Percentiles rank a stretch among this genome's conserved stretches.
These are phyloP conservation scores for Dipteronia sinensis DNA, from an alignment of 345 rosid genomes.

Conservation along the genomic window DNA sequence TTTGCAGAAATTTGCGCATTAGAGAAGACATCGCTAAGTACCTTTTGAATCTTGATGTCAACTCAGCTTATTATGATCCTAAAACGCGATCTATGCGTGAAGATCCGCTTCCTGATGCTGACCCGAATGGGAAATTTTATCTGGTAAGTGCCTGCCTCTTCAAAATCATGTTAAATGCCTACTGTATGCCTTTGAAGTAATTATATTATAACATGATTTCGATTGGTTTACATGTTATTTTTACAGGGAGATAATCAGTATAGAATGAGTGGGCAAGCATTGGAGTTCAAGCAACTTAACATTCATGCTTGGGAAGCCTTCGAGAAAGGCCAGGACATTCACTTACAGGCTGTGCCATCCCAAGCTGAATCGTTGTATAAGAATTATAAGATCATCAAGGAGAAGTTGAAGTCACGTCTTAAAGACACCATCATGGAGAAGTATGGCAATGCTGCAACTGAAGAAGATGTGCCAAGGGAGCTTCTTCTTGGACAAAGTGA, in stretches of 20 bases:
- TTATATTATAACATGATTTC: not conserved
- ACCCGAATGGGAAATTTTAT: conserved; percentile 75
- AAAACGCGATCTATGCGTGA: conserved; percentile 80
- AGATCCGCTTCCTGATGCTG: conserved; percentile 82
- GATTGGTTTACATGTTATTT: conserved; percentile 10
- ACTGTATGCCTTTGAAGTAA: not conserved
- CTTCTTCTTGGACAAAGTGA: conserved; percentile 72
- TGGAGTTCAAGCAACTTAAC: conserved; percentile 65
- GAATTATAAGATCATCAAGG: conserved; percentile 50
- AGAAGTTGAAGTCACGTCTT: conserved; percentile 49
- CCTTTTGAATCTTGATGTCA: conserved; percentile 70
- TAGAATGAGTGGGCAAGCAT: conserved; percentile 71
- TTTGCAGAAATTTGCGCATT: conserved; percentile 66
- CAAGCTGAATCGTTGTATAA: conserved; percentile 66
- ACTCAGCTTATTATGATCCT: conserved; percentile 79
- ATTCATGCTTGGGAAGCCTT: conserved; percentile 56
- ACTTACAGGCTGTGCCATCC: conserved; percentile 76
- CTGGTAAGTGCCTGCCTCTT: conserved; percentile 32
- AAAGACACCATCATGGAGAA: conserved; percentile 62
- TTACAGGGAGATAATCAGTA: conserved; percentile 71
- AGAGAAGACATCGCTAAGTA: conserved; percentile 82
- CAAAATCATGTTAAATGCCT: not conserved
- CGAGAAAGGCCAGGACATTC: conserved; percentile 70
- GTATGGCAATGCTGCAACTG: conserved; percentile 69
- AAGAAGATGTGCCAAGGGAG: conserved; percentile 60